Base-by-base conservation (phyloP, 2,329 filamentous ascomycete genomes). In the Aspergillus brunneoviolaceus region DNA sequence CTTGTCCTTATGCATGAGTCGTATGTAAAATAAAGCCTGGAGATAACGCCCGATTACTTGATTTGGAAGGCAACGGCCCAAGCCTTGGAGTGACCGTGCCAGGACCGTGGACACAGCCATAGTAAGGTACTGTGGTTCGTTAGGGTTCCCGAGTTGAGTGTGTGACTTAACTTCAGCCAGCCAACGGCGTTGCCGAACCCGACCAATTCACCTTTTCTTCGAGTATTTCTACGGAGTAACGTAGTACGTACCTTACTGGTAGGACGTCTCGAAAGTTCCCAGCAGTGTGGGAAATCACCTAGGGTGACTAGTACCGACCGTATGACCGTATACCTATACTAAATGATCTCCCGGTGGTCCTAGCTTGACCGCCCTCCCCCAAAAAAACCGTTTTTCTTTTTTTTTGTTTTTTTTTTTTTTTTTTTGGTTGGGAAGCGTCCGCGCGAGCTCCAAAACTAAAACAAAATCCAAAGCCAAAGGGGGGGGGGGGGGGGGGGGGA, bases 301-400 rank as follows among this genome's bases (percentile, higher is more conserved):
- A 3, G 12, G 6, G 39, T 9, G 33, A 35, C 39, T 45, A 14
- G 39, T 45, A 16, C 39, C 39, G 39, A 45, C 39, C 39, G 39
- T 45, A 45, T 23, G 4, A 23, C 23, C 23, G 23, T 23, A 23
- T 23, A 23, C 23, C 23, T 23, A 23, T 29, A 49, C 54, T 55
- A 47, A 47, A 27, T 56, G 60, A 60, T 62, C 61, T 55, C 51
- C 52, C 47, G 33, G 50, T 61, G 58, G 53, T 53, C 60, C 60
- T 39, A 62, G 62, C 62, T 58, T 54, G 50, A 12, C 16, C 39
- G 31, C 29, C n/a, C 39, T 19, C 29, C n/a, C 23, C 51, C 11
- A 19, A 42, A 49, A 49, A 60, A 55, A 58, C 49, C 52, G 51
- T 55, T 60, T 4, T 23, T 23, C 23, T 3, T 23, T 23, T 23